phyloP scores from a whole-genome alignment of 1,284 basidiomycete genomes.

The Moesziomyces sp. region DNA sequence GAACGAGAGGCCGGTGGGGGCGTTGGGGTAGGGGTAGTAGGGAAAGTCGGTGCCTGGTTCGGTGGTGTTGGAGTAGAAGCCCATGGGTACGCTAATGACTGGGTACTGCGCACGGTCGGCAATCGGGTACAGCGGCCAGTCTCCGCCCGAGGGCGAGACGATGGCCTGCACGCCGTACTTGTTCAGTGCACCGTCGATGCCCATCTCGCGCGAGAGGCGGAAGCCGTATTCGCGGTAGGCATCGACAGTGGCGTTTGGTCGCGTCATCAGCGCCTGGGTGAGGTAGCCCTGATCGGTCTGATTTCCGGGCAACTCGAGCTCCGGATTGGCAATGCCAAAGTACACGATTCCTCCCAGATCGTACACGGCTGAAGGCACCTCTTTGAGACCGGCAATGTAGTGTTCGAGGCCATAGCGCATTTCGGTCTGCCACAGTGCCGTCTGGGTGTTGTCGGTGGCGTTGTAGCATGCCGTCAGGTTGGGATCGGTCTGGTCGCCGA shows the following conservation, averaged over 20 bases:
- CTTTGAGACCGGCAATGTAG: slow-evolving; percentile 24
- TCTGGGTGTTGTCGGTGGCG: slow-evolving; percentile 16
- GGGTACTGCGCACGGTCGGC: slow-evolving; percentile 33
- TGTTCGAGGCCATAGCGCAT: slow-evolving; percentile 26
- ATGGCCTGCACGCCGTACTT: slow-evolving; percentile 11
- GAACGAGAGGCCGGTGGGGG: slow-evolving; percentile 76
- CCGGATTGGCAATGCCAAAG: slow-evolving; percentile 26
- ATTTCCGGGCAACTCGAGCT: slow-evolving; percentile 18
- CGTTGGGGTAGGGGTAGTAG: slow-evolving; percentile 28
- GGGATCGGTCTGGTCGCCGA: slow-evolving; percentile 17
- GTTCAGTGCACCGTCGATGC: slow-evolving; percentile 23
- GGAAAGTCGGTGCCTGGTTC: slow-evolving; percentile 13
- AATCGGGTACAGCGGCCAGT: slow-evolving; percentile 23
- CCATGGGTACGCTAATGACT: slow-evolving; percentile 36
- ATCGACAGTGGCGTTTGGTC: slow-evolving; percentile 33
- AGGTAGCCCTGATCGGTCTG: slow-evolving; percentile 39
- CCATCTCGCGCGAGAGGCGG: slow-evolving; percentile 9
- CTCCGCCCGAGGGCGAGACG: slow-evolving; percentile 24
- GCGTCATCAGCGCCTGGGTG: slow-evolving; percentile 28
- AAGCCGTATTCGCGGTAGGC: slow-evolving; percentile 15
- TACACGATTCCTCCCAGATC: slow-evolving; percentile 36
- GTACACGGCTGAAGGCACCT: slow-evolving; percentile 29
- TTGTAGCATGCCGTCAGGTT: slow-evolving; percentile 24
- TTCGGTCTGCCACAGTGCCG: slow-evolving; percentile 31
- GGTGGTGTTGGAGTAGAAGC: slow-evolving; percentile 30